Percentiles rank a stretch among this genome's conserved stretches.
Conservation (phyloP, 2,329 filamentous ascomycete genomes). For the Colletotrichum cordylinicola region DNA sequence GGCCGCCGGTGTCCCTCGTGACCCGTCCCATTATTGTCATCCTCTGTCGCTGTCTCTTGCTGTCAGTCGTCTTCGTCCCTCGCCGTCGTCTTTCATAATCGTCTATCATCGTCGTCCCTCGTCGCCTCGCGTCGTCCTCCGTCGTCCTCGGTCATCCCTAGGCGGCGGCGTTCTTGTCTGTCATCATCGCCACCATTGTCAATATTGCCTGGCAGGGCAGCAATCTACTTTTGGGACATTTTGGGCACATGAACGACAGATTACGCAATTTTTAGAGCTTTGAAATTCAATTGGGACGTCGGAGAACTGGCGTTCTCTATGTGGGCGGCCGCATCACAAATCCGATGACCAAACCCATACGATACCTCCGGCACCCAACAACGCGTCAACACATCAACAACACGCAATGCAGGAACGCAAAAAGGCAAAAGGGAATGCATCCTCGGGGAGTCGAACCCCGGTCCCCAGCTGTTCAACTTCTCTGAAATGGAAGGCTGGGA, state of each 20-base stretch:
- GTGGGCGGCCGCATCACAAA: background rate
- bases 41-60: background rate
- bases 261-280: background rate
- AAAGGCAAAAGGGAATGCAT: background rate
- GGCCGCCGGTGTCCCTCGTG: accelerated
- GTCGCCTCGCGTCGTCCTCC: background rate
- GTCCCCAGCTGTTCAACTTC: background rate
- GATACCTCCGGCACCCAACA: background rate
- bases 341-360: background rate
- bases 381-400: background rate
- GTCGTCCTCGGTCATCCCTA: background rate
- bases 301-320: background rate
- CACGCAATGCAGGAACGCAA: background rate
- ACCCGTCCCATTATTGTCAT: background rate
- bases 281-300: accelerated
- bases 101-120: background rate
- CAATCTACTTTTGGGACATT: background rate
- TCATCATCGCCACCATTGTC: background rate
- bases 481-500: constrained; percentile 11
- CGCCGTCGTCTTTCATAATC: accelerated
- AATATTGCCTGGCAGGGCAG: background rate
- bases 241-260: too few relatives aligned
- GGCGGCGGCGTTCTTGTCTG: background rate
- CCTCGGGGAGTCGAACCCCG: constrained; percentile 12
- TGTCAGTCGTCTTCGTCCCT: background rate